Conservation (phyloP, 2,329 filamentous ascomycete species). For the Juglanconis sp. region DNA sequence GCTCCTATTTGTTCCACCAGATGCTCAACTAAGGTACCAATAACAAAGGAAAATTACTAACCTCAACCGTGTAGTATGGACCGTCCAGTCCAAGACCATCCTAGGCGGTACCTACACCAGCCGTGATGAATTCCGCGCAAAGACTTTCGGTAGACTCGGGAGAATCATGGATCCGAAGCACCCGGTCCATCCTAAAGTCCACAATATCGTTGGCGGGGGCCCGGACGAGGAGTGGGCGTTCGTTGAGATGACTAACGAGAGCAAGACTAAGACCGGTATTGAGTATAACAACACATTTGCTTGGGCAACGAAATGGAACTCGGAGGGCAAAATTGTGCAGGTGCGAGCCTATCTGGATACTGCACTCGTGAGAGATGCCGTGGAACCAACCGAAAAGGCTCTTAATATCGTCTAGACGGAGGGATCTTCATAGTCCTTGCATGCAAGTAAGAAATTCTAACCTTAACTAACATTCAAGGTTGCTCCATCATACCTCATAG, state of each 20-base stretch:
- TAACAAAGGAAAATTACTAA: no score
- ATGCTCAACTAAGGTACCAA: no score
- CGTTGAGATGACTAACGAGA: neutral
- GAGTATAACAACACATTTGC: neutral
- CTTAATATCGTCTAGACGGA: no score
- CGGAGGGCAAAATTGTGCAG: neutral
- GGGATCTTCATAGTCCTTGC: no score
- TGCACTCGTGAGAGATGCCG: neutral
- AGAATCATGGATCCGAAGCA: neutral
- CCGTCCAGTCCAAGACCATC: neutral
- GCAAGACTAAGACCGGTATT: neutral
- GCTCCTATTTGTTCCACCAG: no score
- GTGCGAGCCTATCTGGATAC: neutral
- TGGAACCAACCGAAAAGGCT: neutral
- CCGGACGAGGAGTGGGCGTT: neutral
- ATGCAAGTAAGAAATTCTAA: no score
- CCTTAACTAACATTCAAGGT: no score
- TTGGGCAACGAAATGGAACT: neutral
- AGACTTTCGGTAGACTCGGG: neutral
- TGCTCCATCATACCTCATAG: no score
- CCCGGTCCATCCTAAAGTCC: neutral
- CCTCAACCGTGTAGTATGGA: neutral
- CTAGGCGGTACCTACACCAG: neutral
- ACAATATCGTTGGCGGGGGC: neutral
- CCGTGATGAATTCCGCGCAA: neutral